Evolutionary conservation across 495 filamentous ascomycete species (phyloP), one percentile per base, ranked within the genome.

Genomic region (Podospora pseudoanserina): DNA sequence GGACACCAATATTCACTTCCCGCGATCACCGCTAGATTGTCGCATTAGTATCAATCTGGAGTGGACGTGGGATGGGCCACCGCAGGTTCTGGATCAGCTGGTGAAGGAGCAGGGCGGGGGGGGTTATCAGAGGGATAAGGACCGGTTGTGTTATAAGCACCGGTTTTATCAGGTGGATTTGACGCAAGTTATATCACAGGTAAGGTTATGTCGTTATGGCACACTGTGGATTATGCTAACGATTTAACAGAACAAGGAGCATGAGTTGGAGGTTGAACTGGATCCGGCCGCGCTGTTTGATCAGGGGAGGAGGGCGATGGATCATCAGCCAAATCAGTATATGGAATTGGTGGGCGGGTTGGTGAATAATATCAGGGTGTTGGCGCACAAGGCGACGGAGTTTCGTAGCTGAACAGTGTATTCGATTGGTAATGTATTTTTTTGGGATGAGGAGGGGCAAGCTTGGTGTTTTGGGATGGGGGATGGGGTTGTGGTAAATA

Each of bases 11-110:
- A 83, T 97, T 11, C 89, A 88, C 78, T 89, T 90, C 67, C 93
- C 94, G 1, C 78, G 81, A 44, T 86, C 83, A 16, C 82, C 84
- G 4, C 88, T 97, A 57, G 94, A 97, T 76, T 96, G 90, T 81
- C 88, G 94, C 23, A 87, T 98, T 69, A 94, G 91, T 70, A 86
- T 97, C 71, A 97, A 94, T 72, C 82, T 97, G 5, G 94, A 98
- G 85, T 92, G 92, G 87, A 86, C 88, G 60, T 94, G 89, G 79
- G 84, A 89, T n/a, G 91, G 92, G 1, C 83, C 91, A 18, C 70
- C 89, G 13, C 77, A 84, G 65, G 80, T 86, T 59, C 79, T 92
- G 1, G 78, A 83, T 60, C 68, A 76, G 74, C 28, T 63, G 16
- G 44, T 79, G 70, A 57, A 66, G 2, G 64, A 67, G 7, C 68